These are phyloP conservation scores for Prunus salicina DNA, from an alignment of 306 rosid genomes.

Conservation along the genomic window DNA sequence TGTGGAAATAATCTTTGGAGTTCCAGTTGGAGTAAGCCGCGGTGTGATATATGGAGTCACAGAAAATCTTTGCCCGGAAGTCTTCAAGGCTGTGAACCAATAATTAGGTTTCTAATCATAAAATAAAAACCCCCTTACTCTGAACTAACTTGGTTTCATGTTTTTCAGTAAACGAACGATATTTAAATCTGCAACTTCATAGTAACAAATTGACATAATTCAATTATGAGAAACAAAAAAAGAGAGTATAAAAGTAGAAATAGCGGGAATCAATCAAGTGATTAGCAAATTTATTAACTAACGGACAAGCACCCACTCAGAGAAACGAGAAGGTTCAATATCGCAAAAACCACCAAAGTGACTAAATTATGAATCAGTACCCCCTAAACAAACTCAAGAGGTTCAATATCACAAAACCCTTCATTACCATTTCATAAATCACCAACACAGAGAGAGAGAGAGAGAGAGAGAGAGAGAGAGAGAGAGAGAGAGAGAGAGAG, in stretches of 20 bases:
- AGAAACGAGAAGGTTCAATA: not conserved
- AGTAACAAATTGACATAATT: not conserved
- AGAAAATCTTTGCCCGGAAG: slow-evolving; percentile 57
- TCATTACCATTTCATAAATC: not conserved
- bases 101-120: not conserved
- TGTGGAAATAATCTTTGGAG: slow-evolving; percentile 80
- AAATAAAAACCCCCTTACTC: too few relatives aligned
- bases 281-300: not conserved
- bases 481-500: not conserved
- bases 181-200: not conserved
- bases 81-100: slow-evolving; percentile 52
- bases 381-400: not conserved
- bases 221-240: not conserved
- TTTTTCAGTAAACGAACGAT: not conserved
- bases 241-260: not conserved
- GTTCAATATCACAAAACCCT: not conserved
- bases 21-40: slow-evolving; percentile 81
- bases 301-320: not conserved
- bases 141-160: not conserved
- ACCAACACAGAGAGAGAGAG: not conserved
- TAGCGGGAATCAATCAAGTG: not conserved
- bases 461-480: not conserved
- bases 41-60: slow-evolving; percentile 88
- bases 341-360: not conserved
- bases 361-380: not conserved